Conservation (phyloP, 1,139 yeast genomes). For the Candida mesenterica region DNA sequence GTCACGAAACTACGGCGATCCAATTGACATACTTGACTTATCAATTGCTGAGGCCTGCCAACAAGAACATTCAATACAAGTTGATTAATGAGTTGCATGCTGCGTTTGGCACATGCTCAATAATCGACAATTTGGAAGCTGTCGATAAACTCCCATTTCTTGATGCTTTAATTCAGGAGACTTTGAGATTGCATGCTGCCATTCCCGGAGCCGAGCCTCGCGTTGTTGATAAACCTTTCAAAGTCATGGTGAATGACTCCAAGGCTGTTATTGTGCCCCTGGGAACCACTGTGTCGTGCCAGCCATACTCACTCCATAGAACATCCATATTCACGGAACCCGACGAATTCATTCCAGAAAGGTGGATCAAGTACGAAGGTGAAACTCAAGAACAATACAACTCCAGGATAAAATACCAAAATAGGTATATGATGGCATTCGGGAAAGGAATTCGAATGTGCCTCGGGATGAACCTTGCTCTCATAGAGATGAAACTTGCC, state of each 20-base stretch:
- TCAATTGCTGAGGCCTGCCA: conserved; percentile 54
- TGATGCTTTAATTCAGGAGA: conserved; percentile 59
- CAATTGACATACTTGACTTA: conserved; percentile 60
- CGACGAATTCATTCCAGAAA: conserved; percentile 52
- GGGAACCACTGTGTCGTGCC: conserved; percentile 60
- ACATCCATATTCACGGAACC: conserved; percentile 50
- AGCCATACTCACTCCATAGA: conserved; percentile 66
- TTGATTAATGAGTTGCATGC: conserved; percentile 43
- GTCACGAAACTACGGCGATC: conserved; percentile 76
- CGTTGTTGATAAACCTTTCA: conserved; percentile 33
- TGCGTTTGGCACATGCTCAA: conserved; percentile 26
- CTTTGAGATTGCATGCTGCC: conserved; percentile 61
- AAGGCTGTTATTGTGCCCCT: conserved; percentile 40
- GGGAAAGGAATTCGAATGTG: conserved; percentile 80
- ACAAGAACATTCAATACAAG: conserved; percentile 39
- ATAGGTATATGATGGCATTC: conserved; percentile 61
- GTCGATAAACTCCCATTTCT: conserved; percentile 55
- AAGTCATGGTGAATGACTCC: conserved; percentile 18
- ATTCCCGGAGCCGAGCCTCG: conserved; percentile 79
- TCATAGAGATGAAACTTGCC: conserved; percentile 62
- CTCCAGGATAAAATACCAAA: conserved; percentile 44
- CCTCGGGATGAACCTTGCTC: conserved; percentile 66
- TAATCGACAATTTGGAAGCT: conserved; percentile 29
- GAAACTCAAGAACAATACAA: conserved; percentile 36
- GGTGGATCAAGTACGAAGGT: conserved; percentile 51